Conservation (phyloP, 495 filamentous ascomycete species). For the Jackrogersella minutella region DNA sequence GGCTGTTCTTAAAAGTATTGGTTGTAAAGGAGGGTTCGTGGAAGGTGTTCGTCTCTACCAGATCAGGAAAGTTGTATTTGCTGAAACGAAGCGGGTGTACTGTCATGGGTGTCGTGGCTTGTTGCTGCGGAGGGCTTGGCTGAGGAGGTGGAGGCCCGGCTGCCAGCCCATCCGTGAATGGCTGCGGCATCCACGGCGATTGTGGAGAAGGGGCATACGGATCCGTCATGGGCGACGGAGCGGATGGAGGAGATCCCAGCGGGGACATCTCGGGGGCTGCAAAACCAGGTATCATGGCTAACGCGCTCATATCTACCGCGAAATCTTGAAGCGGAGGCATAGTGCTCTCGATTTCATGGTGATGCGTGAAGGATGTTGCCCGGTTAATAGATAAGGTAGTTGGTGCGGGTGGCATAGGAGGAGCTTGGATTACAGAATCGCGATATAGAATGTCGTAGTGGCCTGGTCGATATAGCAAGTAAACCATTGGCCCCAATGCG, state of each 20-base stretch:
- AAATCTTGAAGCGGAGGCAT: constrained; percentile 52
- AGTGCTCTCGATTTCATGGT: constrained; percentile 48
- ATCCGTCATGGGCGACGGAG: constrained; percentile 43
- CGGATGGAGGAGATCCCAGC: constrained; percentile 39
- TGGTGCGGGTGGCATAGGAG: constrained; percentile 57
- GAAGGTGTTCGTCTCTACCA: constrained; percentile 48
- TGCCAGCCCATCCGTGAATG: constrained; percentile 43
- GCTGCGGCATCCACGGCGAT: constrained; percentile 52
- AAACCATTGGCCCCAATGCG: constrained; percentile 56
- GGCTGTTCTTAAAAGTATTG: constrained; percentile 65
- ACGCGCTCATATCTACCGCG: constrained; percentile 49
- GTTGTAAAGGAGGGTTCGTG: constrained; percentile 62
- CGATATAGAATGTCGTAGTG: constrained; percentile 97
- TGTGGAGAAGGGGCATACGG: constrained; percentile 51
- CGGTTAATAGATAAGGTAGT: constrained; percentile 64
- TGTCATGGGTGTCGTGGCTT: constrained; percentile 32
- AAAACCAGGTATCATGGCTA: constrained; percentile 59
- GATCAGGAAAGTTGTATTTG: constrained; percentile 55
- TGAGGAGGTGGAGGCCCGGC: constrained; percentile 43
- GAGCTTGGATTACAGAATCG: constrained; percentile 46
- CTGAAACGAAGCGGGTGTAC: constrained; percentile 55
- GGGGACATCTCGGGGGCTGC: constrained; percentile 45
- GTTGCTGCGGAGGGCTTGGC: constrained; percentile 46
- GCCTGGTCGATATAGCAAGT: constrained; percentile 69
- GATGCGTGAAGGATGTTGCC: constrained; percentile 50